Conservation (phyloP, 2,329 filamentous ascomycete genomes). For the Lachnum nothofagi region DNA sequence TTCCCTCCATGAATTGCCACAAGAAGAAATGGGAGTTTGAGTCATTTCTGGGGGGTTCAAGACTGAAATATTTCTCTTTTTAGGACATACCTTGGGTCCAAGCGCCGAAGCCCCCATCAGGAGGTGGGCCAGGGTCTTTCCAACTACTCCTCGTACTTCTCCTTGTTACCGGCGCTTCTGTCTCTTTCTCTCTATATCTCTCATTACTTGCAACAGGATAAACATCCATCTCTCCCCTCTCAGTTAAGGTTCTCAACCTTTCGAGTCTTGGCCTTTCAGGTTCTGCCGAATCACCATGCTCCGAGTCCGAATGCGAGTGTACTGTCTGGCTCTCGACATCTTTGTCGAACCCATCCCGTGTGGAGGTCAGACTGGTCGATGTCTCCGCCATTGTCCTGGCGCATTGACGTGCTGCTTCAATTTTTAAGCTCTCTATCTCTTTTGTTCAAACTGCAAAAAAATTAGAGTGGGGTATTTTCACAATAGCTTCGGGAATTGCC, state of each 20-base stretch:
- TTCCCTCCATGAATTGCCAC: no score
- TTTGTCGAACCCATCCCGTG: not conserved
- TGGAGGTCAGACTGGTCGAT: not conserved
- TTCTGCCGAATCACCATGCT: not conserved
- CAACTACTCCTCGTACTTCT: conserved; percentile 26
- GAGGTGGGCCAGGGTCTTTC: conserved; percentile 30
- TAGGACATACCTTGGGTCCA: conserved; percentile 30
- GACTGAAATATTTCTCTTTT: no score
- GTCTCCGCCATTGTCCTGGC: not conserved
- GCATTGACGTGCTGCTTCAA: not conserved
- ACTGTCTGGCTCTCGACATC: not conserved
- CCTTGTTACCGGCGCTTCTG: conserved; percentile 15
- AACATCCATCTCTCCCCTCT: not conserved
- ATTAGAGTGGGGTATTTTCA: not conserved
- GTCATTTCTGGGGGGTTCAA: no score
- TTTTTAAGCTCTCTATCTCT: not conserved
- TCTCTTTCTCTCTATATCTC: conserved; percentile 3
- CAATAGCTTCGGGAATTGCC: not conserved
- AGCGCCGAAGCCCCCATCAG: conserved; percentile 29
- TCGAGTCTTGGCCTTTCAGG: not conserved
- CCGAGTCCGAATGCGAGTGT: not conserved
- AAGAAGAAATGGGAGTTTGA: no score
- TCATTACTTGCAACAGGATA: not conserved
- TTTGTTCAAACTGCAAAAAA: not conserved
- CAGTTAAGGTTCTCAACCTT: not conserved